phyloP scores from a whole-genome alignment of 139 green algal genomes.

The Asterochloris erici region DNA sequence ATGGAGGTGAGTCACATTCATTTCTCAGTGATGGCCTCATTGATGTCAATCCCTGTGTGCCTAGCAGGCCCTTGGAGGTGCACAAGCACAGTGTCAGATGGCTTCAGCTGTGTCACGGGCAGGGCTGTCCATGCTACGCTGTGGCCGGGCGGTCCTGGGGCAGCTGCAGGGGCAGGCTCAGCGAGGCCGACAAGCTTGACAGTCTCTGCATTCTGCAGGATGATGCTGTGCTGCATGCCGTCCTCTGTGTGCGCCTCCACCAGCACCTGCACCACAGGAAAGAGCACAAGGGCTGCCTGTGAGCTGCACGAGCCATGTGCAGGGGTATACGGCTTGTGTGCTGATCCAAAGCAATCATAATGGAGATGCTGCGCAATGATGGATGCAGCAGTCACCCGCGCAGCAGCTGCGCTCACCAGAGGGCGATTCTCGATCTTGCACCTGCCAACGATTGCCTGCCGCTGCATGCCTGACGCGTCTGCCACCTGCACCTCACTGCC shows the following conservation, averaged over 20 bases:
- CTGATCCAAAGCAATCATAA: too few relatives aligned
- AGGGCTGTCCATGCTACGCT: conserved; percentile 37
- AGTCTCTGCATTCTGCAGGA: conserved; percentile 94
- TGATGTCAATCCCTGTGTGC: conserved; percentile 79
- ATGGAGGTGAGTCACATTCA: conserved; percentile 23
- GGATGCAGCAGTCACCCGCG: too few relatives aligned
- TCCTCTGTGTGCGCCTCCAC: conserved; percentile 58
- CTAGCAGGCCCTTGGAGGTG: conserved; percentile 55
- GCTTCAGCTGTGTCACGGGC: conserved; percentile 63
- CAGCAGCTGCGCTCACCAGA: conserved; percentile 59
- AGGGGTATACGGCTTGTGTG: too few relatives aligned
- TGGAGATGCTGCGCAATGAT: too few relatives aligned
- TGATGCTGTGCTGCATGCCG: conserved; percentile 44
- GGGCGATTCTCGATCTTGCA: conserved; percentile 74
- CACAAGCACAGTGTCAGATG: conserved; percentile 62
- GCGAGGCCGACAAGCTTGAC: conserved; percentile 71
- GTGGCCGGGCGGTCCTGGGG: neutral
- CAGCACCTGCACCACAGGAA: conserved; percentile 69
- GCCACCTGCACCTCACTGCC: conserved; percentile 67
- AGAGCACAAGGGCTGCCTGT: too few relatives aligned
- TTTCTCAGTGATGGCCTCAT: conserved; percentile 70
- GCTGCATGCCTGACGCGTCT: conserved; percentile 42
- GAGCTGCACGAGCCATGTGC: too few relatives aligned
- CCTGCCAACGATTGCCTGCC: conserved; percentile 67
- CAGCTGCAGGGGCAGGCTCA: neutral